phyloP scores from a whole-genome alignment of 2,329 filamentous ascomycete genomes.

The Aspergillus versicolor region DNA sequence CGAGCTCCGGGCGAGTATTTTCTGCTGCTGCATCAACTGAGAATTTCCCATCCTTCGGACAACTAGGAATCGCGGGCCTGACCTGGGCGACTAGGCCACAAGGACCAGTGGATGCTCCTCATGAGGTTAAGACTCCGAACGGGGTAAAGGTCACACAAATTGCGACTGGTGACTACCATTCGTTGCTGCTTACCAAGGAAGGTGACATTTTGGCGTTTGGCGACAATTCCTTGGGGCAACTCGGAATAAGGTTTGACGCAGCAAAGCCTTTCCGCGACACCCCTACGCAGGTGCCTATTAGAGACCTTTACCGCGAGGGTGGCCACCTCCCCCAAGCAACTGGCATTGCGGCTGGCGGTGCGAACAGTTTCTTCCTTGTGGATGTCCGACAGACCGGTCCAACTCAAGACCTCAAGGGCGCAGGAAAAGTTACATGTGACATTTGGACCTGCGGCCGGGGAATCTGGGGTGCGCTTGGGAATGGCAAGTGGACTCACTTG shows the following conservation, averaged over 20 bases:
- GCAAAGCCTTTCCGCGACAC: conserved; percentile 64
- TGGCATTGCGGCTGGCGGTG: conserved; percentile 77
- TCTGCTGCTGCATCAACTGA: conserved; percentile 79
- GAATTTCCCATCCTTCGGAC: conserved; percentile 76
- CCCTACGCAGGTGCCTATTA: conserved; percentile 69
- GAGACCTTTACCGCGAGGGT: conserved; percentile 69
- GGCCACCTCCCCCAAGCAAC: conserved; percentile 67
- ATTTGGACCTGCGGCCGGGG: conserved; percentile 86
- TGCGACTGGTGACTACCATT: conserved; percentile 84
- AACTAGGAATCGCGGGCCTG: conserved; percentile 82
- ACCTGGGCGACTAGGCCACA: conserved; percentile 74
- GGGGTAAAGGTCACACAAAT: conserved; percentile 72
- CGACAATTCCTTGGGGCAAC: conserved; percentile 86
- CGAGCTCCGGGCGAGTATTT: conserved; percentile 81
- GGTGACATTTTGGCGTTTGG: conserved; percentile 85
- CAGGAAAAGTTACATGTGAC: conserved; percentile 66
- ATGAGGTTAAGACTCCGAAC: conserved; percentile 71
- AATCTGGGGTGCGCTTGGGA: conserved; percentile 79
- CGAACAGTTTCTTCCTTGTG: conserved; percentile 82
- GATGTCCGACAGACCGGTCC: conserved; percentile 66
- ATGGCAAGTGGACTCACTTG: conserved; percentile 84
- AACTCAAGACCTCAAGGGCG: conserved; percentile 42
- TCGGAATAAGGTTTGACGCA: conserved; percentile 72
- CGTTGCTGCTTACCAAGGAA: conserved; percentile 70
- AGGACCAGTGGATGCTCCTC: conserved; percentile 76